Base-by-base conservation (phyloP, 495 filamentous ascomycete genomes). In the Podospora appendiculata region DNA sequence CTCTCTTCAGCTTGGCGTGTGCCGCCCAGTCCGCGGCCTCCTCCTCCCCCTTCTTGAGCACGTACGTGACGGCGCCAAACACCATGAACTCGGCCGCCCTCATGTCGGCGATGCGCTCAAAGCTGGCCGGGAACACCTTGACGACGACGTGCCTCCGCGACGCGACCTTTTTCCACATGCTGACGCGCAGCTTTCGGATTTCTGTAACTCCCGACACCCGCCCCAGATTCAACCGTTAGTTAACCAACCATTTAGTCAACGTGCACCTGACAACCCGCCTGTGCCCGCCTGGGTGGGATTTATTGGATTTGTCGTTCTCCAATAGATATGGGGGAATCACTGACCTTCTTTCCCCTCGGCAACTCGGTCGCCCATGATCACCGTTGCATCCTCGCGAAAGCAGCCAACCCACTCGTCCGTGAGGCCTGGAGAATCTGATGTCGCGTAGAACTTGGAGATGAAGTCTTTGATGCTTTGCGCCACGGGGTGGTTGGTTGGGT, bases 321-420 rank as follows among this genome's bases (percentile, higher is more conserved):
- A 2, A 25, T 25, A 2, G 25, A 25, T 25, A 25, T 25, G 5
- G 25, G 25, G 25, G 25, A 25, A 25, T 25, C 5, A 55, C 59
- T 32, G 43, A 72, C 71, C 61, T 12, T 68, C 57, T 10, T 41
- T 57, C 11, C 69, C 69, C 10, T 36, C 47, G 0, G 69, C 68
- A 13, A 47, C 43, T 8, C 61, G 60, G 8, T 56, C 56, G 0
- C 66, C 70, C 36, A 75, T 65, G 1, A 66, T 52, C 4, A 73
- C 44, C 32, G 47, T 50, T 32, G 70, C 69, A 19, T 62, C 59
- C 0, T 65, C 58, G 8, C 42, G n/a, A 55, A 73, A 75, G 39
- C 47, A 65, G 18, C 42, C 52, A 32, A 68, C 56, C 71, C 71
- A 75, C 40, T 70, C 65, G n/a, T 67, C 67, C 33, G 65, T 65